These are phyloP conservation scores for Nothophaeocryptopus gaeumannii DNA, from an alignment of 2,329 filamentous ascomycete species.

Conservation along the genomic window DNA sequence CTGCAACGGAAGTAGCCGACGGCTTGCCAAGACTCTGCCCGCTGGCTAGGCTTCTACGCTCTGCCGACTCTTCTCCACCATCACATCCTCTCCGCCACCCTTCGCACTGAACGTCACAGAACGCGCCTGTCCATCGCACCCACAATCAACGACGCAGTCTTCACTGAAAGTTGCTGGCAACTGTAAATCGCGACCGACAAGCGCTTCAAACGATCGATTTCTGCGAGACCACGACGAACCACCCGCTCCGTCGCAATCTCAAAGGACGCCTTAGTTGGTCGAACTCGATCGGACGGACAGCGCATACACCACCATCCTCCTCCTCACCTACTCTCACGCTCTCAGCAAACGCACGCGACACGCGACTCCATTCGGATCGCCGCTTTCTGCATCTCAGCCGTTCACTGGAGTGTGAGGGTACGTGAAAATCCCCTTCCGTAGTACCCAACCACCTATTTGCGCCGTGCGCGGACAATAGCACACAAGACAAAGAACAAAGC, in stretches of 20 bases:
- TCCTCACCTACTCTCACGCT: slow-evolving; percentile 14
- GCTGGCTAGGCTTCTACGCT: slow-evolving; percentile 1
- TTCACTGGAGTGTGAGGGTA: slow-evolving; percentile 27
- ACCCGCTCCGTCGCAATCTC: slow-evolving; percentile 26
- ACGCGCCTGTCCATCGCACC: slow-evolving; percentile 17
- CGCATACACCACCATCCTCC: slow-evolving; percentile 19
- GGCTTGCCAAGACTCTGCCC: neutral
- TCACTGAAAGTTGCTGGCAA: slow-evolving; percentile 23
- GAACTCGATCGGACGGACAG: slow-evolving; percentile 25
- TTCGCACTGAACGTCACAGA: slow-evolving; percentile 27
- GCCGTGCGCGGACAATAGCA: slow-evolving; percentile 19
- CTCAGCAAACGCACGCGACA: slow-evolving; percentile 7
- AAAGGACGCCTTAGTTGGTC: slow-evolving; percentile 65
- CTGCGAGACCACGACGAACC: slow-evolving; percentile 28
- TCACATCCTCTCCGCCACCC: slow-evolving; percentile 18
- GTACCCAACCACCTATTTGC: slow-evolving; percentile 13
- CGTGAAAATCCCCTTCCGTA: slow-evolving; percentile 23
- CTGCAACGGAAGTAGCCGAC: neutral
- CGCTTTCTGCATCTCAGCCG: slow-evolving; percentile 2
- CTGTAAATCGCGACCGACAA: slow-evolving; percentile 25
- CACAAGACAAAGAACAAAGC: neutral
- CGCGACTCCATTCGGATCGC: slow-evolving; percentile 4
- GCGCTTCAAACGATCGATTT: slow-evolving; percentile 31
- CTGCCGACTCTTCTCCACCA: slow-evolving; percentile 16
- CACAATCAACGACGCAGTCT: slow-evolving; percentile 7